A percentile compares a stretch with the other conserved stretches of the same genome.
Evolutionary conservation across 179 eudicot species (phyloP).

Genomic region (Dionaea muscipula): DNA sequence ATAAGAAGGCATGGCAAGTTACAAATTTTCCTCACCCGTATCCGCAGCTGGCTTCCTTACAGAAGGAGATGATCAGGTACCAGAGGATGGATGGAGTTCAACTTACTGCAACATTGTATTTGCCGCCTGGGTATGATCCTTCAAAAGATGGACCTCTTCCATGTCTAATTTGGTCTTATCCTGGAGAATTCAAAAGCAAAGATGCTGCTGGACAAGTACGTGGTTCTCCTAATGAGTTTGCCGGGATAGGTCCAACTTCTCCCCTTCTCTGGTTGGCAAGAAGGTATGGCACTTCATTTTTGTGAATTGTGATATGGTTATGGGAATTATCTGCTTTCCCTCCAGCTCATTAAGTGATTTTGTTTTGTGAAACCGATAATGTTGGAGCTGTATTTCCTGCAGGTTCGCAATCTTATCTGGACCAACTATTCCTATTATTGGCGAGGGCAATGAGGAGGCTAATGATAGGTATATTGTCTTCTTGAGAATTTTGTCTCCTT

Average conservation of each 20-base stretch:
- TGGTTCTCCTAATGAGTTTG: conserved; percentile 91
- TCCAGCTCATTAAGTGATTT: background rate
- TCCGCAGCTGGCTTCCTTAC: conserved; percentile 78
- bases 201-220: conserved; percentile 98
- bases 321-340: background rate
- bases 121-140: conserved; percentile 91
- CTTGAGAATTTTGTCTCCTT: background rate
- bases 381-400: conserved; percentile 1
- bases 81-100: conserved; percentile 93
- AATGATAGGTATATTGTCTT: conserved; percentile 57
- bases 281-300: conserved; percentile 25
- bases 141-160: conserved; percentile 84
- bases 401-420: conserved; percentile 89
- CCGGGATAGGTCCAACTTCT: conserved; percentile 88
- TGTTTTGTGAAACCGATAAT: background rate
- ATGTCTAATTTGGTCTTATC: conserved; percentile 93
- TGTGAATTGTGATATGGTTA: background rate
- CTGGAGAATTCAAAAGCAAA: conserved; percentile 93
- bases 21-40: conserved; percentile 93
- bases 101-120: conserved; percentile 87
- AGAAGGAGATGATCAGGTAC: conserved; percentile 90
- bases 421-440: conserved; percentile 95
- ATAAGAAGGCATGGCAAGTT: conserved; percentile 52
- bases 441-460: conserved; percentile 88
- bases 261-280: conserved; percentile 93